Evolutionary conservation across 1,139 yeast species (phyloP).

Genomic region (Kodamaea sp.): DNA sequence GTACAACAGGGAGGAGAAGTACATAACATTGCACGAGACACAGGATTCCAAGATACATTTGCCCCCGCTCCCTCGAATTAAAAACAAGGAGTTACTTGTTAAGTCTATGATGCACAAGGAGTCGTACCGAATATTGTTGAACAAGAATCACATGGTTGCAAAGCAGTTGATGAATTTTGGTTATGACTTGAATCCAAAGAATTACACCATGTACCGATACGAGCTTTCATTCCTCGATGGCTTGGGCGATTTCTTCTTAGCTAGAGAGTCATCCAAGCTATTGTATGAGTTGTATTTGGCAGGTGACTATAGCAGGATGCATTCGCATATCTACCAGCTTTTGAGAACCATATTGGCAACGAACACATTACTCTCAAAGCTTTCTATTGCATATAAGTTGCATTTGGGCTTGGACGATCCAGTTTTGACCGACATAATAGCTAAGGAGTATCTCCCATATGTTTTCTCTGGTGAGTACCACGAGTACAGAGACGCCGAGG

Average conservation of each 20-base stretch:
- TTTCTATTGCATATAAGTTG: conserved; percentile 39
- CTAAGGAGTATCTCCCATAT: conserved; percentile 15
- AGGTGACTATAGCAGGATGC: conserved; percentile 15
- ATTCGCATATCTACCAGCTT: conserved; percentile 32
- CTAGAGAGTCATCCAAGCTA: conserved; percentile 40
- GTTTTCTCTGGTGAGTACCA: conserved; percentile 12
- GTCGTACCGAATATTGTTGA: conserved; percentile 34
- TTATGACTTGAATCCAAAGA: conserved; percentile 20
- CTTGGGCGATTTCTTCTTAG: conserved; percentile 44
- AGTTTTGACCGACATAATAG: conserved; percentile 15
- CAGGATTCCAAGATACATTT: conserved; percentile 25
- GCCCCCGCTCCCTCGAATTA: conserved; percentile 39
- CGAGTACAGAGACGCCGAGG: conserved; percentile 19
- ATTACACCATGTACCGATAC: conserved; percentile 29
- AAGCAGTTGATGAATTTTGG: conserved; percentile 18
- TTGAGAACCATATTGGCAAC: conserved; percentile 41
- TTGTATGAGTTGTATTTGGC: conserved; percentile 30
- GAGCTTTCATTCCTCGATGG: conserved; percentile 49
- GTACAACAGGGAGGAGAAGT: conserved; percentile 20
- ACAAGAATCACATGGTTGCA: conserved; percentile 33
- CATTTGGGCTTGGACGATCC: conserved; percentile 38
- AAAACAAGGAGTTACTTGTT: conserved; percentile 32
- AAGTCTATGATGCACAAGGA: conserved; percentile 46
- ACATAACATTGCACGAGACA: conserved; percentile 29
- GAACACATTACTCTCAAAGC: conserved; percentile 40